A percentile compares a stretch with the other conserved stretches of the same genome.
Conservation (phyloP, 768 basidiomycete genomes). For the Gloeophyllum trabeum region DNA sequence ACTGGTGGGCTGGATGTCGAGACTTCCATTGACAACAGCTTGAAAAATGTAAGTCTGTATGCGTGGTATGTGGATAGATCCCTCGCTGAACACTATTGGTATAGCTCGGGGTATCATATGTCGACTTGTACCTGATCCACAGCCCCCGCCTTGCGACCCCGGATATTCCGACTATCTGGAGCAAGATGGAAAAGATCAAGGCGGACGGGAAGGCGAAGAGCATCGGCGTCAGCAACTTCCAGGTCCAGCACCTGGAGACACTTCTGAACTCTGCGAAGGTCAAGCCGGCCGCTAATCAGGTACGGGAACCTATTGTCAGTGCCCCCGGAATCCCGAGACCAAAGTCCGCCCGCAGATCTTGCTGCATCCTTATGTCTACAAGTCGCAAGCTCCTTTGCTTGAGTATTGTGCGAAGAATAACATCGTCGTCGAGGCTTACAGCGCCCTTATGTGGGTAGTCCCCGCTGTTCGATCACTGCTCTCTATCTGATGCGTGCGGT, state of each 20-base stretch:
- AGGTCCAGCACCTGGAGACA: conserved; percentile 36
- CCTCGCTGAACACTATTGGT: neutral
- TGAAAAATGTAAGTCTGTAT: conserved; percentile 38
- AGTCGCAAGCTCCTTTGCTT: conserved; percentile 38
- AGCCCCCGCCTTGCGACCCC: conserved; percentile 38
- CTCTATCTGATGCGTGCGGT: neutral
- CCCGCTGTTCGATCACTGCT: neutral
- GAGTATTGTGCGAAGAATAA: conserved; percentile 44
- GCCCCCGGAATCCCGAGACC: neutral
- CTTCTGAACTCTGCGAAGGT: conserved; percentile 50
- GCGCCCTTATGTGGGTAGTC: conserved; percentile 41
- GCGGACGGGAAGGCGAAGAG: conserved; percentile 50
- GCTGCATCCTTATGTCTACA: conserved; percentile 62
- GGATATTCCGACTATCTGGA: conserved; percentile 54
- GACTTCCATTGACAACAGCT: conserved; percentile 43
- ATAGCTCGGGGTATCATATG: conserved; percentile 51
- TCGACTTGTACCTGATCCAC: conserved; percentile 69
- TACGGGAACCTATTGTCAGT: conserved; percentile 11
- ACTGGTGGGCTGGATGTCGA: conserved; percentile 36
- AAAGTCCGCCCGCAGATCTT: conserved; percentile 31
- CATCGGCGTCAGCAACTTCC: conserved; percentile 67
- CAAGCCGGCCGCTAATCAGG: conserved; percentile 62
- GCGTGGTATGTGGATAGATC: too few relatives aligned
- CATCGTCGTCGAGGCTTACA: conserved; percentile 67
- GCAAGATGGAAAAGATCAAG: conserved; percentile 47